A percentile compares a stretch with the other conserved stretches of the same genome.
Conservation (phyloP, 2,329 filamentous ascomycete species). For the Monosporascus cannonballus region DNA sequence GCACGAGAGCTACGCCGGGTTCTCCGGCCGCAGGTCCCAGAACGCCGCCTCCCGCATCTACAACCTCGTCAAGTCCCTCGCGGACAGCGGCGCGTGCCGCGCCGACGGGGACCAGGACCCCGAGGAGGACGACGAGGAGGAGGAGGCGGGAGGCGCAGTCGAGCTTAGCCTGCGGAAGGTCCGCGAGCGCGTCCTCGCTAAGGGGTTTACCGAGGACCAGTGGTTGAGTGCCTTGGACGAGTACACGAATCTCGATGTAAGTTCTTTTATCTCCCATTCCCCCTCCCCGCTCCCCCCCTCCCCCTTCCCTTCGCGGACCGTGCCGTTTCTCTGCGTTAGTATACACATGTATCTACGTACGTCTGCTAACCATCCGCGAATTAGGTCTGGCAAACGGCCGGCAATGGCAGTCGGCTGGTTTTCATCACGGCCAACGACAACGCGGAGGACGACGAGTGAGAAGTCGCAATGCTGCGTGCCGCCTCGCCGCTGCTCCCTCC, state of each 20-base stretch:
- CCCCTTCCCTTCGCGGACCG: not conserved
- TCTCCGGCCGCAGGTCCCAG: conserved; percentile 55
- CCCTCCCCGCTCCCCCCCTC: not conserved
- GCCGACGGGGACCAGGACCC: conserved; percentile 52
- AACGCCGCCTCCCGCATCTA: conserved; percentile 89
- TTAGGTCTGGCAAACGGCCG: conserved; percentile 70
- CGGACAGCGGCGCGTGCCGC: conserved; percentile 79
- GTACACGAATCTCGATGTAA: conserved; percentile 83
- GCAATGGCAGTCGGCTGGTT: conserved; percentile 62
- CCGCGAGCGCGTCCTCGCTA: conserved; percentile 84
- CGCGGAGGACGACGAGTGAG: conserved; percentile 14
- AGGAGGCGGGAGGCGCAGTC: conserved; percentile 35
- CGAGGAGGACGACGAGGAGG: conserved; percentile 52
- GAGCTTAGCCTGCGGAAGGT: conserved; percentile 87
- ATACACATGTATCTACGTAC: conserved; percentile 18
- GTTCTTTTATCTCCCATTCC: conserved; percentile 32
- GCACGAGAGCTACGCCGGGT: conserved; percentile 49
- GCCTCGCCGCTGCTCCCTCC: not conserved
- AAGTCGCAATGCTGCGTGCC: not conserved
- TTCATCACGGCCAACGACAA: conserved; percentile 50
- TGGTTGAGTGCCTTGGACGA: conserved; percentile 82
- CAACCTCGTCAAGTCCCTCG: conserved; percentile 83
- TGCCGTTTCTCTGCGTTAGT: conserved; percentile 21
- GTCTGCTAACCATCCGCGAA: no score
- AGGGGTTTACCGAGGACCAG: conserved; percentile 95